Base-by-base conservation (phyloP, 2,329 filamentous ascomycete species). In the Diplodia corticola region DNA sequence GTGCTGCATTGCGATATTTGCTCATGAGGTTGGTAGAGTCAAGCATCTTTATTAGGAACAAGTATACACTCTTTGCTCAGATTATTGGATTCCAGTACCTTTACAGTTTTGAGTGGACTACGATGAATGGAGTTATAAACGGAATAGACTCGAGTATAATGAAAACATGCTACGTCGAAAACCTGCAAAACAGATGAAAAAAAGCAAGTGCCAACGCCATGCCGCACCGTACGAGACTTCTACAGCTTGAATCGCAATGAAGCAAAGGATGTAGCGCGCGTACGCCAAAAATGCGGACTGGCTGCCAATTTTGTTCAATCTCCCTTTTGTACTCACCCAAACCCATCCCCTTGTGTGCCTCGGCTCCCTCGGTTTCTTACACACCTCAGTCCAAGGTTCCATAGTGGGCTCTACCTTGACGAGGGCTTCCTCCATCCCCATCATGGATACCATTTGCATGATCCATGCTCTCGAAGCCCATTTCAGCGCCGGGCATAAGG, bases 401-500 rank as follows among this genome's bases (percentile, higher is more conserved):
- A 24, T 61, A 61, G 2, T 28, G 17, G n/a, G 40, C 17, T 20
- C 57, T 48, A 5, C 55, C 55, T 22, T n/a, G 37, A 4, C 20
- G 24, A 13, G 24, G 24, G 17, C 55, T 60, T 12, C 22, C 55
- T 17, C 17, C 55, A 49, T 48, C 26, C 13, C 44, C 44, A 22
- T 60, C 33, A 15, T 22, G 20, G 22, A 17, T 44, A 48, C 28
- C 24, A 1, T 49, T 30, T 7, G 57, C 57, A 17, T 61, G 33
- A n/a, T 61, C 57, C 4, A 44, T 49, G 26, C 17, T n/a, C 17
- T 30, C 57, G 24, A 61, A 61, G 10, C 57, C 57, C 57, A 61
- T 61, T 20, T 66, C 64, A 15, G 71, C 73, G 28, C 70, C 71
- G 3, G 76, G 76, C 75, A 78, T 78, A 3, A 78, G 69, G 28